Conservation (phyloP, 345 rosid genomes). For the Eucalyptus viminalis region DNA sequence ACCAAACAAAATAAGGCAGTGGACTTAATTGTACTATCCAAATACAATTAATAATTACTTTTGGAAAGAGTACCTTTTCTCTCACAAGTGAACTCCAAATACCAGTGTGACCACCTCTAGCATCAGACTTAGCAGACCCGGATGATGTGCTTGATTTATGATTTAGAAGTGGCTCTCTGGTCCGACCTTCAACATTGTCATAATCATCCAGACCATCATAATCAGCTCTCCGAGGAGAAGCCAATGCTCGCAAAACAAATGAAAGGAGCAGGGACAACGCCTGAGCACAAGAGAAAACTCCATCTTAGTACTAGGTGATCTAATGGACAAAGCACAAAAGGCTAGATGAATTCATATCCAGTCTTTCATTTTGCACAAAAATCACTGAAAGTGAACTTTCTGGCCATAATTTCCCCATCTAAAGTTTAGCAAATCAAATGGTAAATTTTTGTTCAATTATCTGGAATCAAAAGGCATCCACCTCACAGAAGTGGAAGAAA, state of each 20-base stretch:
- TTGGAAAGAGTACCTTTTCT: conserved; percentile 51
- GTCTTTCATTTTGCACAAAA: neutral
- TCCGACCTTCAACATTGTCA: conserved; percentile 10
- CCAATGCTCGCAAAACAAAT: conserved; percentile 61
- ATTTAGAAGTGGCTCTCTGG: conserved; percentile 67
- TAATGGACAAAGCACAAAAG: neutral
- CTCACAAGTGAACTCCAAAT: conserved; percentile 66
- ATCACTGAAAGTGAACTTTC: neutral
- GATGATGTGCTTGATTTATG: conserved; percentile 44
- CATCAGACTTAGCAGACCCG: conserved; percentile 29
- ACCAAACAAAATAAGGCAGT: neutral
- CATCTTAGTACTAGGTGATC: neutral
- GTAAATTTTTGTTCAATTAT: neutral
- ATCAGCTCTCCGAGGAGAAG: conserved; percentile 32
- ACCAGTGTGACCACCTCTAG: conserved; percentile 29
- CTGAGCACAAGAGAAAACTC: conserved; percentile 16
- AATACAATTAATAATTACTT: neutral
- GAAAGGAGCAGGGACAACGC: conserved; percentile 58
- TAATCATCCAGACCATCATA: conserved; percentile 1
- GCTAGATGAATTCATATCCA: neutral
- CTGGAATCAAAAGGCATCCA: neutral
- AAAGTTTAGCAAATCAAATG: neutral
- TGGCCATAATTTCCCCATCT: neutral
- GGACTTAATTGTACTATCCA: neutral
- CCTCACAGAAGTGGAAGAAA: neutral